A percentile compares a stretch with the other conserved stretches of the same genome.
These are phyloP conservation scores for Claviceps digitariae DNA, from an alignment of 2,329 filamentous ascomycete genomes.

Conservation along the genomic window DNA sequence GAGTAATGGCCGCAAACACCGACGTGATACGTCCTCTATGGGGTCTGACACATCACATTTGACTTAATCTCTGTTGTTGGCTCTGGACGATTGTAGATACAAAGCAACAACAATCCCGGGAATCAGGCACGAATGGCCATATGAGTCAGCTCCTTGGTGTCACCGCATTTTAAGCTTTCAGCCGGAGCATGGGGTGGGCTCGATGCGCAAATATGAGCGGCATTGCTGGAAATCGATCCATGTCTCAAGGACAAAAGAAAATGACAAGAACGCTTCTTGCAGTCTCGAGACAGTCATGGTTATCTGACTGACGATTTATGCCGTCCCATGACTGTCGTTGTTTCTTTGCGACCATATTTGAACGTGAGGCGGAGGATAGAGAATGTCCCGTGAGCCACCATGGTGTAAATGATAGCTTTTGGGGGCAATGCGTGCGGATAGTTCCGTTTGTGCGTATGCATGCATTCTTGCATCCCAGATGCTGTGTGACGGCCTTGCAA, in stretches of 20 bases:
- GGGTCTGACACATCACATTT: too few species aligned
- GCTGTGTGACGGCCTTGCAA: too few species aligned
- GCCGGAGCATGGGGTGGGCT: not conserved
- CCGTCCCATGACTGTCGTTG: not conserved
- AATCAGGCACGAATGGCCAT: not conserved
- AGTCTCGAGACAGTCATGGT: not conserved
- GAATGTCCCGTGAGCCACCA: too few species aligned
- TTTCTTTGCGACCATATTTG: not conserved
- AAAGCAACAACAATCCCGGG: not conserved
- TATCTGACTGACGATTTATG: not conserved
- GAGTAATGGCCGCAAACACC: too few species aligned
- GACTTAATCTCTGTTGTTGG: too few species aligned
- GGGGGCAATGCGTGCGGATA: not conserved
- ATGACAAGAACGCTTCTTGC: not conserved
- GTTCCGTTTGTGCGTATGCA: too few species aligned
- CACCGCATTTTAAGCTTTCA: not conserved
- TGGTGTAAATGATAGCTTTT: not conserved
- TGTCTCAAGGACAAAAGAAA: too few species aligned
- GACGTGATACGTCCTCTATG: too few species aligned
- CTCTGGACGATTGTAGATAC: not conserved
- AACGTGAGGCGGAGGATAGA: too few species aligned
- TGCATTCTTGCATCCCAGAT: too few species aligned
- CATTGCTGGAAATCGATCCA: not conserved
- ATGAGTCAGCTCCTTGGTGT: not conserved
- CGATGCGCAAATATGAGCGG: not conserved